Evolutionary conservation across 1,284 basidiomycete species (phyloP), one percentile per base, ranked within the genome.

Genomic region (Ustilago curta): DNA sequence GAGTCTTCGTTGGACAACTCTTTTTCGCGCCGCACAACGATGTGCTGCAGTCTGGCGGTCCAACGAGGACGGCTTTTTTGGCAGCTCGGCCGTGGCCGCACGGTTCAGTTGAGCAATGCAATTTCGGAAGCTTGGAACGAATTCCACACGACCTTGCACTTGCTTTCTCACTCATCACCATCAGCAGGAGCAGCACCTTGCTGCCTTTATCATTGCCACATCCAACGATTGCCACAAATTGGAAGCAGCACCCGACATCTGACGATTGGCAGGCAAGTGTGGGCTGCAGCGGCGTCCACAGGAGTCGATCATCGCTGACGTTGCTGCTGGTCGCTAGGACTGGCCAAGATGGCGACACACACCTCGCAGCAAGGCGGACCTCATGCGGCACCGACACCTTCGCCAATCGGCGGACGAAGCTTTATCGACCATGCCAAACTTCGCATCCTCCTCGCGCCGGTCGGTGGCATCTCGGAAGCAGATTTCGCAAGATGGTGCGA

Each of bases 401-500:
- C 64, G 1, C 73, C 73, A 35, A 71, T 65, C 35, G 73, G 73
- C 11, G 73, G 73, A 25, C 58, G 69, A 21, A 68, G 64, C 55
- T 76, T 76, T 37, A 68, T 65, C 58, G 68, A 71, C 58, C 78
- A 78, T 42, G 81, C 82, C 35, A 79, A 77, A 55, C 60, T 83
- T 31, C 69, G 80, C 45, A 80, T 84, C 39, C 70, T 84, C 14
- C 76, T 84, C 14, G 69, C 76, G 3, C 83, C 83, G n/a, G 79
- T 78, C 8, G 67, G 71, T 49, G 63, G 65, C 23, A 65, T 81
- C 35, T 70, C 75, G 16, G 63, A 68, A 11, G 59, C 71, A 27
- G 81, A 83, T 37, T 84, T 83, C 56, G 79, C 78, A 16, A 50
- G 31, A 43, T 82, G 81, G 81, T 69, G 72, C 42, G 64, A 65